Evolutionary conservation across 2,329 filamentous ascomycete species (phyloP), one percentile per base, ranked within the genome.

Genomic region (Fusarium nygamai): DNA sequence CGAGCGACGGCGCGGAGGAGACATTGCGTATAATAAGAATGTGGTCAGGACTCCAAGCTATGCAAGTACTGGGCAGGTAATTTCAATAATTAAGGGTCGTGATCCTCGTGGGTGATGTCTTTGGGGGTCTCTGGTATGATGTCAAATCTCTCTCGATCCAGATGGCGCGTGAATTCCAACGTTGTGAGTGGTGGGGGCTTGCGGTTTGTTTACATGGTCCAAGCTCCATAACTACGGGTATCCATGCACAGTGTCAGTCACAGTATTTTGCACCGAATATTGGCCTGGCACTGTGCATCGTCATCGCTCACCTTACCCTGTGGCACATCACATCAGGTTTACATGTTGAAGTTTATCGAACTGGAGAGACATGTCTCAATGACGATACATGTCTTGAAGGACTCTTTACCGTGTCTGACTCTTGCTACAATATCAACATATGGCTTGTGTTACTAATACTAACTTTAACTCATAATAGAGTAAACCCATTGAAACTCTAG

Each of bases 1-100:
- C 62, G 84, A 86, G 67, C 84, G 84, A 76, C 84, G 84, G 78
- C 83, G 83, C 65, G 83, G 82, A 59, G 82, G 82, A 61, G 83
- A 81, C 82, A 85, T 85, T 69, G 54, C 81, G 56, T 62, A 5
- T 44, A n/a, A 41, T 62, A 41, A 64, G 69, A 71, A 70, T 63
- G 51, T 66, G 54, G 58, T 61, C 51, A 53, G 67, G 56, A 58
- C 54, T 64, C 48, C 58, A 69, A 43, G 47, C 61, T 69, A 75
- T 73, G 64, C 68, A 61, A 63, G 47, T 60, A 57, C 68, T 71
- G 53, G 64, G 48, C 57, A 60, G 66, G 69, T 69, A 78, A 72
- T 76, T 71, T 73, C 58, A 70, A 62, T 65, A 69, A 74, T 74
- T 69, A 66, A 79, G 69, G 69, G 69, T 72, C 66, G 72, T 69